Percentiles rank a stretch among this genome's conserved stretches.
Conservation (phyloP, 257 asterid species). For the Solanum etuberosum region DNA sequence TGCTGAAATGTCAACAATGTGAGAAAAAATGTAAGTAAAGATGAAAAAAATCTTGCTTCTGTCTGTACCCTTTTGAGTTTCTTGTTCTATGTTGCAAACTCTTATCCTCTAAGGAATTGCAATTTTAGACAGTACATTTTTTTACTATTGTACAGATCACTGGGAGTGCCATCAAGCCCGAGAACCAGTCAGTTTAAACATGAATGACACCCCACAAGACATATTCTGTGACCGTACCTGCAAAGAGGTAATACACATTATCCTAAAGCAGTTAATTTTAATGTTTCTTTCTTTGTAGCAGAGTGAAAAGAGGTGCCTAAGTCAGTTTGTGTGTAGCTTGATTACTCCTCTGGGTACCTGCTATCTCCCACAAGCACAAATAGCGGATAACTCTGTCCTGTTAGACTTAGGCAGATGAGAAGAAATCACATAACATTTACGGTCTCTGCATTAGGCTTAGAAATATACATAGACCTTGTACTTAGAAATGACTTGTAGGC, state of each 20-base stretch:
- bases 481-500: not conserved
- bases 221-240: slow-evolving; percentile 37
- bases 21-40: slow-evolving; percentile 28
- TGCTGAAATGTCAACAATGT: slow-evolving; percentile 39
- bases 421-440: not conserved
- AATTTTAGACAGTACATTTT: not conserved
- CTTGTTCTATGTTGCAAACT: not conserved
- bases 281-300: not conserved
- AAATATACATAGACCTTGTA: not conserved
- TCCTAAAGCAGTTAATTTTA: not conserved
- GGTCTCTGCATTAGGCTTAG: not conserved
- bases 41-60: too few relatives aligned
- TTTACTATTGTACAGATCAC: slow-evolving; percentile 24
- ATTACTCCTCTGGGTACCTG: not conserved
- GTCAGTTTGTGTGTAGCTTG: not conserved
- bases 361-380: not conserved
- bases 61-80: not conserved
- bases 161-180: slow-evolving; percentile 35
- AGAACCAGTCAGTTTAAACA: slow-evolving; percentile 16
- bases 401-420: not conserved
- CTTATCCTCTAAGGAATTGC: not conserved
- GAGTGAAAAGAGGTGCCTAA: not conserved
- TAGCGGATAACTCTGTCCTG: not conserved
- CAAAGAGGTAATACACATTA: slow-evolving; percentile 24
- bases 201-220: slow-evolving; percentile 21